phyloP scores from a whole-genome alignment of 495 filamentous ascomycete genomes.

The Bombardia bombarda region DNA sequence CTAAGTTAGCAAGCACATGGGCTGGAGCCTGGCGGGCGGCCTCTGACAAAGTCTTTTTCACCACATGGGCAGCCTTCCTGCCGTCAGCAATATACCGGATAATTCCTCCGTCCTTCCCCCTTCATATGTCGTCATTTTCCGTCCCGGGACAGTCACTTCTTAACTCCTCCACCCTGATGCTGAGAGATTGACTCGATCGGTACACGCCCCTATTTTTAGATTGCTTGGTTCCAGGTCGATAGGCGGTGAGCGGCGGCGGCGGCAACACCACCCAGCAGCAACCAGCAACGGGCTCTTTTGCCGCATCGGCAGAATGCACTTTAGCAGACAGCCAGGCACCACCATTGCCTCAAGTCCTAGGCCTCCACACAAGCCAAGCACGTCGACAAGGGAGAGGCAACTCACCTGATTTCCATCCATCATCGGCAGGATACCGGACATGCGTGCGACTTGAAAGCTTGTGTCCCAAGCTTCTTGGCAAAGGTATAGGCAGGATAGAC shows the following conservation, averaged over 20 bases:
- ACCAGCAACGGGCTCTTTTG: conserved; percentile 1
- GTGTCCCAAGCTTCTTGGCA: background rate
- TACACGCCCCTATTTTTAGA: conserved; percentile 8
- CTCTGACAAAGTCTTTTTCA: background rate
- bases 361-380: background rate
- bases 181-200: background rate
- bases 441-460: no score
- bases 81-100: conserved; percentile 5
- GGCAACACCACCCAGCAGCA: background rate
- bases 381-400: no score
- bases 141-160: no score
- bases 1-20: background rate
- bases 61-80: background rate
- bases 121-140: background rate
- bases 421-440: no score
- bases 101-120: background rate
- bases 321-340: background rate
- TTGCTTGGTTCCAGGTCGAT: background rate
- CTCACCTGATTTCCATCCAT: no score
- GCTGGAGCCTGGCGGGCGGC: background rate
- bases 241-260: background rate
- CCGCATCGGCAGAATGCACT: conserved; percentile 12
- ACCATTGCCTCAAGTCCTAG: background rate
- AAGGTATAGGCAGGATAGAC: background rate
- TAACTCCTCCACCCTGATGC: no score